Base-by-base conservation (phyloP, 306 rosid genomes). In the Pachyrhizus erosus region DNA sequence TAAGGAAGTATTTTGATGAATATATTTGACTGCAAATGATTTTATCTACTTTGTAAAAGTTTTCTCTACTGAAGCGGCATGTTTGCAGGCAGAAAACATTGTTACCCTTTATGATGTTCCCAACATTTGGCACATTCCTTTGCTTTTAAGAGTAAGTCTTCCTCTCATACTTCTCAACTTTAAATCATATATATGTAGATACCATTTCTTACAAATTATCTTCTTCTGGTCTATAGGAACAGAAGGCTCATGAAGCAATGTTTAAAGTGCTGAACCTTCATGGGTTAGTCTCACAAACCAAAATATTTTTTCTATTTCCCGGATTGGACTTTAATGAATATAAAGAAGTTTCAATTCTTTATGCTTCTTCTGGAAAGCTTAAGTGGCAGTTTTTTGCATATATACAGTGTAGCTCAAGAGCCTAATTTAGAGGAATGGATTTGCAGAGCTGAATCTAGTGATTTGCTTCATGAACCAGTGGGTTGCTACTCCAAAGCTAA, bases 81-180 rank as follows among this genome's bases (percentile, higher is more conserved):
- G 39, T 81, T 87, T 88, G 33, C 92, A 96, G 99, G 94, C 34
- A 43, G 94, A 91, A 73, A 92, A 92, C 78, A 92, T 96, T 68
- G 72, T 93, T 76, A 93, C 96, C 55, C 97, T 96, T n/a, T 91
- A 93, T 80, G 99, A 96, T 61, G 99, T 91, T 80, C 88, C 98
- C 78, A 96, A 96, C 91, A 96, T 96, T 61, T 96, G 99, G 99
- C 98, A 90, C 83, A 82, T 96, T 89, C 99, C 99, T 76, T 78
- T 96, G 85, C 97, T 96, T 67, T 84, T 96, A 80, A 88, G 90
- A 83, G 99, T 96, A 87, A 87, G 93, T 80, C 65, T 64, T 69
- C 74, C 39, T 58, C 52, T 40, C 7, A 66, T 80, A 23, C 68
- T 20, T 43, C 57, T 74, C 73, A 78, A 51, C 68, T 87, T 34